phyloP scores from a whole-genome alignment of 306 rosid species.

The Herpetospermum pedunculosum region DNA sequence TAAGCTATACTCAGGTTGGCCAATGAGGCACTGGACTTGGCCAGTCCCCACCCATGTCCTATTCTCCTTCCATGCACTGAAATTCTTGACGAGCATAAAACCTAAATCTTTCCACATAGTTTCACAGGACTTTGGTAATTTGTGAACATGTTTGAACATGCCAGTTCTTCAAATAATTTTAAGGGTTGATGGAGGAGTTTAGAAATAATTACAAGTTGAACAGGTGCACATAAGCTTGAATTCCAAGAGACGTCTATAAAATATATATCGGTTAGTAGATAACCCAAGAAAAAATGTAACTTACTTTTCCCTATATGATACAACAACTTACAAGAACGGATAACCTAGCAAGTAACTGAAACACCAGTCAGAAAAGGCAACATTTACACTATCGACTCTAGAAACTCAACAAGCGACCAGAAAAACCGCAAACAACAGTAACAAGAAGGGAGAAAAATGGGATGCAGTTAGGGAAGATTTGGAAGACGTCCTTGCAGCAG shows the following conservation, averaged over 20 bases:
- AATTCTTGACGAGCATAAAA: neutral
- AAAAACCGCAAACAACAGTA: neutral
- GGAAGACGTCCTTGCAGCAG: conserved; percentile 24
- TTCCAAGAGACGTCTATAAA: neutral
- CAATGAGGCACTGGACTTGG: neutral
- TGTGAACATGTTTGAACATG: neutral
- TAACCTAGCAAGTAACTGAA: neutral
- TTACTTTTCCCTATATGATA: conserved; percentile 2
- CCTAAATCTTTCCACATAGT: neutral
- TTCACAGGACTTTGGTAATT: neutral
- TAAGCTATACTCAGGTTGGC: too few species aligned
- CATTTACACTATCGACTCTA: neutral
- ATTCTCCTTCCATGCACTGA: neutral
- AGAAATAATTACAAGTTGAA: neutral
- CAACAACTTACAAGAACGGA: neutral
- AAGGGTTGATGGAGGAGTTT: neutral
- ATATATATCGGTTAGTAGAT: neutral
- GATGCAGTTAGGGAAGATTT: conserved; percentile 23
- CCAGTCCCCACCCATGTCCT: neutral
- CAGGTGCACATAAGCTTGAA: neutral
- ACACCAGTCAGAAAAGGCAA: neutral
- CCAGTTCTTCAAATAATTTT: neutral
- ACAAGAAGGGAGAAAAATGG: conserved; percentile 18
- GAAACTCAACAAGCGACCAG: neutral
- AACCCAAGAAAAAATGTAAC: neutral